Percentiles rank a stretch among this genome's conserved stretches.
Conservation (phyloP, 768 basidiomycete species). For the Suillus tomentosus region DNA sequence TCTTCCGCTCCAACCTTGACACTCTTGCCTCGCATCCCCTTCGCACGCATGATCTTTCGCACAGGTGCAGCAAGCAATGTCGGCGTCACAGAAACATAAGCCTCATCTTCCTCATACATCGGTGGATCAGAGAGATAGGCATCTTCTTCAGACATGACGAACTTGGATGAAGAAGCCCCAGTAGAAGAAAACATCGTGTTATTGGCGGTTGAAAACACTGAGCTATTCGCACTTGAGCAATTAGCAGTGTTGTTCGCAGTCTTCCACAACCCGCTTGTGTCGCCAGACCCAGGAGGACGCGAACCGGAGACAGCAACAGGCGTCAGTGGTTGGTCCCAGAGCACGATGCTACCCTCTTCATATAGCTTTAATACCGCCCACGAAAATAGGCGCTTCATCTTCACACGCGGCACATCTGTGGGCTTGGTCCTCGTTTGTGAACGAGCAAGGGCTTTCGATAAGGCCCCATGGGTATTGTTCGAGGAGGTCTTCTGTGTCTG, state of each 20-base stretch:
- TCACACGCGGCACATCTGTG: slow-evolving; percentile 34
- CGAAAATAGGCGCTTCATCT: slow-evolving; percentile 69
- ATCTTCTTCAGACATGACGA: slow-evolving; percentile 29
- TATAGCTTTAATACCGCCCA: slow-evolving; percentile 65
- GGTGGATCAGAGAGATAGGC: slow-evolving; percentile 62
- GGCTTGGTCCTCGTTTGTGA: slow-evolving; percentile 5
- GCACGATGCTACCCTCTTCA: slow-evolving; percentile 71
- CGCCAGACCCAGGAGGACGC: slow-evolving; percentile 11
- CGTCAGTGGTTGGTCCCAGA: slow-evolving; percentile 67
- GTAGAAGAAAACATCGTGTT: slow-evolving; percentile 31
- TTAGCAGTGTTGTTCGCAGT: slow-evolving; percentile 28
- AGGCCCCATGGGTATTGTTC: neutral
- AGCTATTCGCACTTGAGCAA: slow-evolving; percentile 29
- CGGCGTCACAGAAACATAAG: slow-evolving; percentile 64
- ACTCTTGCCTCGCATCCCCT: slow-evolving; percentile 27
- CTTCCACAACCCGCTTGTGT: slow-evolving; percentile 53
- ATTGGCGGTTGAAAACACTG: slow-evolving; percentile 17
- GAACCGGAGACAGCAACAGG: slow-evolving; percentile 7
- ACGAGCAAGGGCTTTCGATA: neutral
- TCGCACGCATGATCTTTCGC: slow-evolving; percentile 43
- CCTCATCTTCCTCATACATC: slow-evolving; percentile 62
- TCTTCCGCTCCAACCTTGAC: slow-evolving; percentile 29
- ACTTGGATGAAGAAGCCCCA: slow-evolving; percentile 31
- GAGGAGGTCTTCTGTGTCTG: neutral
- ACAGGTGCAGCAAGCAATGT: slow-evolving; percentile 50